Base-by-base conservation (phyloP, 1,284 basidiomycete genomes). In the Heterobasidion irregulare region DNA sequence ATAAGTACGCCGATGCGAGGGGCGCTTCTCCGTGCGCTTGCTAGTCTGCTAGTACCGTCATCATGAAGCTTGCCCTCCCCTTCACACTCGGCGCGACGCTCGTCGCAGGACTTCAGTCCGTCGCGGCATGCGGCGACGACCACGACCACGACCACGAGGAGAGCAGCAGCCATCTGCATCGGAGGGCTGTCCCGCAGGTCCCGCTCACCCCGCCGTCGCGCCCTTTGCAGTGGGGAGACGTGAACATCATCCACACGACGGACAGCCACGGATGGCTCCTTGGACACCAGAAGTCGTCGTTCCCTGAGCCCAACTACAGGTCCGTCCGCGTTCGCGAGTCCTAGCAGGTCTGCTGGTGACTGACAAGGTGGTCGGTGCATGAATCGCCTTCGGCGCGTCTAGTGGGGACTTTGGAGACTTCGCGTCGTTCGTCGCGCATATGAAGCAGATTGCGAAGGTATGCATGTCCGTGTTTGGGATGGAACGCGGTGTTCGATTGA, bases 231-330 rank as follows among this genome's bases (percentile, higher is more conserved):
- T 92, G 88, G 87, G 82, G 85, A 36, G 85, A 92, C 62, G 72
- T 92, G 64, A 91, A 92, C 62, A 74, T 89, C 62, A 75, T 92
- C 52, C 87, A 90, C 65, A 91, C 89, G 19, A 92, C 90, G 0
- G 90, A 92, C 66, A 84, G 79, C 47, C 90, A 92, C 68, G 89
- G 88, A 26, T 89, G 87, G 87, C 71, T 89, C 6, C 75, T 88
- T 26, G 87, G 88, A 2, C 87, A 91, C 69, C 83, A 86, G 61
- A 84, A 89, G 62, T 18, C 69, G 1, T 79, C 77, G 4, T 80
- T 79, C 63, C 87, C 87, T 0, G 88, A 90, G 61, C 88, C 88
- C 1, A 86, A 89, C 63, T 89, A 86, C 66, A 85, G 81, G 80
- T 77, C 53, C 55, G 70, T 60, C 15, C 38, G 12, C 13, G 35